Evolutionary conservation across 2,329 filamentous ascomycete species (phyloP), one percentile per base, ranked within the genome.

Genomic region (Fusarium nisikadoi): DNA sequence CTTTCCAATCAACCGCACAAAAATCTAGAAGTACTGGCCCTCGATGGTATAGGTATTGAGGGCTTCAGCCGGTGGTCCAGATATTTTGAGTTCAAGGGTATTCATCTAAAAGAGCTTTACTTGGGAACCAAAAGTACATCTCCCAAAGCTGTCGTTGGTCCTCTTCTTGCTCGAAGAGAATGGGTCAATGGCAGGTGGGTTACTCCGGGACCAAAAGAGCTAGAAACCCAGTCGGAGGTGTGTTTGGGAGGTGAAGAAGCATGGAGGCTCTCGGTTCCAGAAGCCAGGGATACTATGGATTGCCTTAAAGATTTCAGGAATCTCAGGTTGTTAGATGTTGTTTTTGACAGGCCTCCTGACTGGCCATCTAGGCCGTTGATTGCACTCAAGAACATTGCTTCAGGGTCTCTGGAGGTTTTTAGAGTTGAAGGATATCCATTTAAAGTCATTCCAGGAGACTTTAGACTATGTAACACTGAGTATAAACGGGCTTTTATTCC

Each of bases 361-460:
- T n/a, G 33, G n/a, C 67, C 59, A 13, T 65, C 31, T 9, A 56
- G 41, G 43, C 27, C 53, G 8, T 35, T 68, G n/a, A n/a, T 65
- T 25, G 39, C 54, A 7, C 29, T 64, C 9, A 65, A 65, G 49
- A 52, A 65, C 17, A 52, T 64, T 36, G 59, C 47, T 11, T 36
- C 54, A 7, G n/a, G 29, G 14, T 52, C 65, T 17, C 20, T 69
- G 6, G 45, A 65, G 54, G 45, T 53, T 10, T 56, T 69, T 14
- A 55, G 67, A 45, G 27, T 69, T 8, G 29, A 69, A 19, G 31
- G 54, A 10, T 65, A 56, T 14, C 60, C 65, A 4, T 65, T 68
- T 8, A 31, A 16, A 25, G 16, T 70, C 20, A n/a, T 23, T 10
- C 46, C 52, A 39, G 53, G 52, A 4, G 39, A 38, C 13, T 29